Base-by-base conservation (phyloP, 108 stramenopile species). In the Aurantiochytrium sp. region DNA sequence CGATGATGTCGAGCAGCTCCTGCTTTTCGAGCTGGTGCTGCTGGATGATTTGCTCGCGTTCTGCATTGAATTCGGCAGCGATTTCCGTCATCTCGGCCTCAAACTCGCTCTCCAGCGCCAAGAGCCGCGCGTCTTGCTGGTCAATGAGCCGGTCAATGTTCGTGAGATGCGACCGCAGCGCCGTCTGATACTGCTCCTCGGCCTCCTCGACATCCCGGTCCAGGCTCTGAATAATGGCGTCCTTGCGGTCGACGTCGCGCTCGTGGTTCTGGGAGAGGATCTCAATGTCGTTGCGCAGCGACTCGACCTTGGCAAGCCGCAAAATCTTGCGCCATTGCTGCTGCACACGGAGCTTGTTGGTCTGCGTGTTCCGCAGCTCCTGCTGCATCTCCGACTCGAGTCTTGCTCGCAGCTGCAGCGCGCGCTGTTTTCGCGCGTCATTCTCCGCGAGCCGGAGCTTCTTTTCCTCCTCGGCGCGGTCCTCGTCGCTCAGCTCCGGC, bases 211-310 rank as follows among this genome's bases (percentile, higher is more conserved):
- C 65, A 68, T 93, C 92, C 2, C 90, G 69, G 54, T 94, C 94
- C n/a, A 94, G 93, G 91, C 93, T 93, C 90, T 94, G 94, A 34
- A 94, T 88, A 85, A 94, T 93, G 42, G 94, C 94, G 87, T 94
- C 94, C 81, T 92, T 93, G 4, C 94, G 86, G 68, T 94, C 94
- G 15, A 94, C 94, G 69, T 94, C 93, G 19, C 94, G 91, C 87
- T 94, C 94, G 91, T 94, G 94, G 68, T 93, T 93, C 85, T 94
- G 94, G 8, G 90, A 88, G 34, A 93, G 89, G n/a, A 94, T 91
- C 69, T 94, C 94, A 24, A 94, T 92, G 68, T 93, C 93, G 52
- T 92, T 92, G 42, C 92, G 86, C 27, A 94, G 91, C 31, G 89
- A 87, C 55, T 93, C 92, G 52, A 92, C 69, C 91, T 94, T 94